Evolutionary conservation across 768 basidiomycete species (phyloP), one percentile per base, ranked within the genome.

Genomic region (Tylopilus vinaceipallidus): DNA sequence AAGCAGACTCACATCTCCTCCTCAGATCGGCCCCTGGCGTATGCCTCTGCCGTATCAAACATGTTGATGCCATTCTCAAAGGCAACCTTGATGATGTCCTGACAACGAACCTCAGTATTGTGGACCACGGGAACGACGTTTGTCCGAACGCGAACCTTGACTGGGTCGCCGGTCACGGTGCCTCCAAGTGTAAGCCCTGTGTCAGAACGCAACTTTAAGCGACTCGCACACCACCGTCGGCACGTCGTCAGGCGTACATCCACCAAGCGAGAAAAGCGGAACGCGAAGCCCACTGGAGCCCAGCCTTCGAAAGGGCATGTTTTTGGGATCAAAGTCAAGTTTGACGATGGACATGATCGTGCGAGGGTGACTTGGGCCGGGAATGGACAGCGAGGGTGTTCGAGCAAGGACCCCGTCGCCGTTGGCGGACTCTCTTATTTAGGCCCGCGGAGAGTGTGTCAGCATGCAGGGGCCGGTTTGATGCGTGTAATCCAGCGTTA

Each of bases 51-150:
- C 24, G 51, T 52, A 24, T 52, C 40, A 11, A 52, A 52, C 49
- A 52, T 52, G 40, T 51, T 52, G 48, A 50, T 51, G 4, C 49
- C 50, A 22, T 52, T 51, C 23, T 52, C 49, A 24, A 42, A 42
- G 17, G 51, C 49, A 12, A 52, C 49, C 26, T 30, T 36, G 49
- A 51, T 26, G 16, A 52, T 52, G 7, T 52, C 51, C 51, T 52
- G 33, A 6, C 29, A 9, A 22, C 14, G 6, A 1, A 26, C 20
- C 13, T 50, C 30, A 27, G 9, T 2, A 16, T 20, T 14, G 14
- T n/a, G 14, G 3, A 22, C 24, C 1, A 48, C 10, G 22, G 19
- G 22, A 20, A n/a, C n/a, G n/a, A n/a, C n/a, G n/a, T n/a, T n/a
- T n/a, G n/a, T n/a, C n/a, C n/a, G n/a, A n/a, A n/a, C n/a, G 23